A percentile compares a stretch with the other conserved stretches of the same genome.
Evolutionary conservation across 129 eudicot species (phyloP).

Genomic region (Erigeron canadensis): DNA sequence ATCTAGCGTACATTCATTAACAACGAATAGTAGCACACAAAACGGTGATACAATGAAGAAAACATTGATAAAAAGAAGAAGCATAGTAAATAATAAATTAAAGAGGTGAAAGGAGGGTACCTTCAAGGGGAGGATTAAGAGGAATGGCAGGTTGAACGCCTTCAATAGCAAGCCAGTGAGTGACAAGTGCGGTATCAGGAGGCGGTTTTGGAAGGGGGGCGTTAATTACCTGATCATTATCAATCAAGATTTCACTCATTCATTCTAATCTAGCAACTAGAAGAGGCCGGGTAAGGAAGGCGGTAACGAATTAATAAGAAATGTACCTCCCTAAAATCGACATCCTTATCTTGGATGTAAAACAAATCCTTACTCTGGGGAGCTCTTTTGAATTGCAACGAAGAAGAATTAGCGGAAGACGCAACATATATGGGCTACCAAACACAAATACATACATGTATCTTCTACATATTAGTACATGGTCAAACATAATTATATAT

Average conservation of each 20-base stretch:
- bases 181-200: slow-evolving; percentile 55
- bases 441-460: neutral
- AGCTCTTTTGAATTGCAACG: slow-evolving; percentile 70
- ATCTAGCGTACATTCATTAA: neutral
- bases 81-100: neutral
- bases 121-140: slow-evolving; percentile 80
- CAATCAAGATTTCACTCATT: neutral
- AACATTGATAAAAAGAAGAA: neutral
- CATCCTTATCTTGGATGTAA: slow-evolving; percentile 77
- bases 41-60: too few species aligned
- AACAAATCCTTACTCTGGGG: slow-evolving; percentile 78
- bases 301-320: too few species aligned
- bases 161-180: slow-evolving; percentile 94
- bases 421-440: slow-evolving; percentile 87
- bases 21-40: too few species aligned
- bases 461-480: too few species aligned
- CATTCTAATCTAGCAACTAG: too few species aligned
- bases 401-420: slow-evolving; percentile 48
- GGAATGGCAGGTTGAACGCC: slow-evolving; percentile 96
- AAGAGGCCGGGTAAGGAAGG: too few species aligned
- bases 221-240: slow-evolving; percentile 62
- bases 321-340: slow-evolving; percentile 85
- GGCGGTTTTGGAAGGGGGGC: slow-evolving; percentile 86
- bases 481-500: too few species aligned
- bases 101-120: slow-evolving; percentile 22